These are phyloP conservation scores for Fusarium equiseti DNA, from an alignment of 2,329 filamentous ascomycete genomes.

Conservation along the genomic window DNA sequence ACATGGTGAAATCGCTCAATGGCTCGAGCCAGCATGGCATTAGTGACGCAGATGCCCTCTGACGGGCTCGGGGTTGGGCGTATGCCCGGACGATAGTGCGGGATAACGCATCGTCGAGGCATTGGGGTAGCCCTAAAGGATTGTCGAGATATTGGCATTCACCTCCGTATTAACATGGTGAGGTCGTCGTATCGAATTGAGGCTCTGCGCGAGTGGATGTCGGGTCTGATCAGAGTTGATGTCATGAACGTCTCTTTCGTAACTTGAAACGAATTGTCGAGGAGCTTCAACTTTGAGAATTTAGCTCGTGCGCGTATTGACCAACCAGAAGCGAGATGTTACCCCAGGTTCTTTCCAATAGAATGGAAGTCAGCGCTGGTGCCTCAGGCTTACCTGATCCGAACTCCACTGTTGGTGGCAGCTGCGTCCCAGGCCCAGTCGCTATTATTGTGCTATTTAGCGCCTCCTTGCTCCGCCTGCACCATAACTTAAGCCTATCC, in stretches of 20 bases:
- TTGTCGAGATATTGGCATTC: conserved; percentile 4
- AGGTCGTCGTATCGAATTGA: not conserved
- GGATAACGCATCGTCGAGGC: conserved; percentile 48
- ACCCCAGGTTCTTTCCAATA: conserved; percentile 24
- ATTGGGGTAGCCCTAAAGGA: conserved; percentile 42
- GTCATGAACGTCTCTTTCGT: not conserved
- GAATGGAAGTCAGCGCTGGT: not conserved
- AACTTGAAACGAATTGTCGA: not conserved
- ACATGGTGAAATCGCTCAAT: conserved; percentile 49
- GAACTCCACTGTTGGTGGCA: conserved; percentile 4
- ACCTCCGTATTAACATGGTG: conserved; percentile 25
- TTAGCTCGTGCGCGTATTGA: conserved; percentile 6
- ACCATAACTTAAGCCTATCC: not conserved
- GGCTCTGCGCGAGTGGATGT: not conserved
- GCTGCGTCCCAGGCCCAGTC: not conserved
- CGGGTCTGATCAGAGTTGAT: not conserved
- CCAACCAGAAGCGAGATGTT: conserved; percentile 30
- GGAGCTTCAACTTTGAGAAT: conserved; percentile 19
- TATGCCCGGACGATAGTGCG: conserved; percentile 45
- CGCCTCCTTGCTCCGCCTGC: conserved; percentile 11
- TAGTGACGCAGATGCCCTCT: conserved; percentile 51
- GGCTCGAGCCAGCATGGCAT: conserved; percentile 50
- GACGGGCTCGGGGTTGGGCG: conserved; percentile 32
- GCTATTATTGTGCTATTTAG: conserved; percentile 1
- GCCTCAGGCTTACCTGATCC: conserved; percentile 22